Evolutionary conservation across 768 basidiomycete species (phyloP), one percentile per base, ranked within the genome.

Genomic region (Ramaria rubella): DNA sequence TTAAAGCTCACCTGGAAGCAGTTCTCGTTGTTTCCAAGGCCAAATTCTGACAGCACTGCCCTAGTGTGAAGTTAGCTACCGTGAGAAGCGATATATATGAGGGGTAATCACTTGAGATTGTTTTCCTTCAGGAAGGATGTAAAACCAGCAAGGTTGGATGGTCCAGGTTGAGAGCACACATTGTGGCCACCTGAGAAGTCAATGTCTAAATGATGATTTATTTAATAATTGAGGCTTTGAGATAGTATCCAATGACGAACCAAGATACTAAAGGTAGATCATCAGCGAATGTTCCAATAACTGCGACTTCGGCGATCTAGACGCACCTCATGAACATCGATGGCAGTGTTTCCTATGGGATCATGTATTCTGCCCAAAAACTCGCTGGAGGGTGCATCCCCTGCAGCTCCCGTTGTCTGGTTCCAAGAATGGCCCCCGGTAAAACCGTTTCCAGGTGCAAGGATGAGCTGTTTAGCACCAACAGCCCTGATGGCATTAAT

Each of bases 341-440:
- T 75, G n/a, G 75, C 76, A 1, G 69, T 69, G 55, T 77, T 77
- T 17, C 66, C 58, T 8, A 73, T 34, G 7, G 76, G 75, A 61
- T 77, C 76, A 2, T 64, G 61, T 8, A 77, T 63, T 59, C 69
- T 68, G 45, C 73, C 71, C 68, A 77, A 38, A 59, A 73, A 75
- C 21, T 75, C 73, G 34, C 73, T 74, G 0, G 75, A 76, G 1
- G 76, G 76, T 1, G 65, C 69, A 29, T 71, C 67, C 1, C 66
- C 48, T 17, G 40, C 48, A 19, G 50, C 34, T 4, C 55, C 56
- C 7, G 57, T 59, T 12, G 43, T 64, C 52, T 77, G 72, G 0
- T 70, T 76, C 72, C 71, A 76, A 0, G 75, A 67, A 52, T 77
- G 75, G 0, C 75, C 75, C 1, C 76, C 76, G 14, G 75, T 77